A percentile compares a stretch with the other conserved stretches of the same genome.
These are phyloP conservation scores for Chamaenerion angustifolium DNA, from an alignment of 345 rosid species.

Conservation along the genomic window DNA sequence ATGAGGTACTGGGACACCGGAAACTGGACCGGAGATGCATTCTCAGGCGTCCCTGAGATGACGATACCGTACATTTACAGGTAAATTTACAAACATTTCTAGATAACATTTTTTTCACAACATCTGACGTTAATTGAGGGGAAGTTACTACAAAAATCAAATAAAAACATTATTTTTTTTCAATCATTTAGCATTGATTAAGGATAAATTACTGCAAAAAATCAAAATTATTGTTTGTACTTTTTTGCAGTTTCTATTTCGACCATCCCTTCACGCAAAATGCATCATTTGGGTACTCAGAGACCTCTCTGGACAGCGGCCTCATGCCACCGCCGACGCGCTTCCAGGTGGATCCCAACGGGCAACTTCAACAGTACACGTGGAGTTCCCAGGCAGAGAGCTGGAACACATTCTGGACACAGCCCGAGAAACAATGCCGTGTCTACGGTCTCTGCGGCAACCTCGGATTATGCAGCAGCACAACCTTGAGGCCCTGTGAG, in stretches of 20 bases:
- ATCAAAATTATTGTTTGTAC: too few relatives aligned
- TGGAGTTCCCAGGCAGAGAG: constrained; percentile 41
- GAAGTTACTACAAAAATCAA: too few relatives aligned
- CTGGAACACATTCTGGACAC: constrained; percentile 69
- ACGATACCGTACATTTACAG: constrained; percentile 39
- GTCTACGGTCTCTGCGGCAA: constrained; percentile 63
- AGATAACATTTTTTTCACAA: neutral
- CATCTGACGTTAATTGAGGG: neutral
- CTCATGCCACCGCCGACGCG: constrained; percentile 32
- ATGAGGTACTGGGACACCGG: constrained; percentile 44
- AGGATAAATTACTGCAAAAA: too few relatives aligned
- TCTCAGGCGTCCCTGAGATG: constrained; percentile 38
- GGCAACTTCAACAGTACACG: constrained; percentile 42
- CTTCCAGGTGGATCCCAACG: constrained; percentile 30
- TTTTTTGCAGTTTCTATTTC: constrained; percentile 28
- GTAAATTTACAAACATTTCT: neutral
- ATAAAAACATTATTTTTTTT: too few relatives aligned
- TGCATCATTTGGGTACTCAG: constrained; percentile 48
- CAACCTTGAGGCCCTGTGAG: constrained; percentile 5
- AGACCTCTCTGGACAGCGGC: constrained; percentile 15
- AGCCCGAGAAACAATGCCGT: constrained; percentile 49
- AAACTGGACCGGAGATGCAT: constrained; percentile 44
- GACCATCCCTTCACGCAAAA: constrained; percentile 29
- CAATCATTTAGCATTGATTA: too few relatives aligned
- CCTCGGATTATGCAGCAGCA: constrained; percentile 39